Evolutionary conservation across 23 red algal genomes (phyloP), one percentile per base, ranked within the genome.

Genomic region (Pyropia haitanensis): DNA sequence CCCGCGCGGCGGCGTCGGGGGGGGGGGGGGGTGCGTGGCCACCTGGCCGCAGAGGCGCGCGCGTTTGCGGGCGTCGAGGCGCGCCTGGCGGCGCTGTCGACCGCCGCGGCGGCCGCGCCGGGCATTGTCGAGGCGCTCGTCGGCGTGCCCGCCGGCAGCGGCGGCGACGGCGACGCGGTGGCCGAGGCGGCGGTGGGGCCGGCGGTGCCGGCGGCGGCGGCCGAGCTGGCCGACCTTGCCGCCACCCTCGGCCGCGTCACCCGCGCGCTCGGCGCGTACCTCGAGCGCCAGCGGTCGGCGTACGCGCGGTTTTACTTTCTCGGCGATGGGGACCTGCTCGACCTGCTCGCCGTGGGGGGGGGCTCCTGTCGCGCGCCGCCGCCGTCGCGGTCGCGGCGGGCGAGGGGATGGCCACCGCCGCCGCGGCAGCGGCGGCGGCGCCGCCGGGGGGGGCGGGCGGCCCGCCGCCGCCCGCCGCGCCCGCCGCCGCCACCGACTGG

Each of bases 231-330:
- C 14, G 46, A 76, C 34, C 69, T 87, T 70, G 24, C 64, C 4
- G 71, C 24, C 9, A 63, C 75, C 51, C 81, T 87, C 1, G 52
- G 27, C 23, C 61, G 27, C 53, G 57, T 87, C 7, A 55, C 76
- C 31, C 32, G 81, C 48, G 60, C 71, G 18, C 24, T 87, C 2
- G 67, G 70, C 21, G 69, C 52, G n/a, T 87, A 68, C 65, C 48
- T 87, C 27, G 81, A 87, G 64, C 60, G 22, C 21, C 81, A 87
- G 49, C 44, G 81, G 32, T 70, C 65, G 21, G 50, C 52, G 15
- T 87, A 76, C 53, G 71, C 81, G 15, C 23, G 81, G 48, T 87
- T 87, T 58, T 87, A 76, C 31, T 87, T 76, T 31, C 64, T 87
- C 28, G 75, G 71, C 49, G 81, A 87, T 26, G 63, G 57, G 27